These are phyloP conservation scores for Lanmaoa rubissima DNA, from an alignment of 768 basidiomycete species.

Conservation along the genomic window DNA sequence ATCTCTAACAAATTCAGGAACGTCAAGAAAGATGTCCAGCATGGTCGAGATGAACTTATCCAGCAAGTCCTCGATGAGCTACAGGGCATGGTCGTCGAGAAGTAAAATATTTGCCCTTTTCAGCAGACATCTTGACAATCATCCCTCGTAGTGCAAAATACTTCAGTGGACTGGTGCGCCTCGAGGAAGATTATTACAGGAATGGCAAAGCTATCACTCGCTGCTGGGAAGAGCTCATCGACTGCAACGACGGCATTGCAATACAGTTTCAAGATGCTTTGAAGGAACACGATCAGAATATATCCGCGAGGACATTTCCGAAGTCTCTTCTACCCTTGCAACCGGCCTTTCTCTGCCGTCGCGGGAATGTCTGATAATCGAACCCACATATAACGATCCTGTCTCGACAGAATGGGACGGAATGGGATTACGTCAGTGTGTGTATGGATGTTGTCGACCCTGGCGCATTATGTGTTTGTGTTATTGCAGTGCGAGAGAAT, in stretches of 20 bases:
- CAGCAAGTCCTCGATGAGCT: slow-evolving; percentile 45
- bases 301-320: slow-evolving; percentile 51
- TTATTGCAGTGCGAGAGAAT: neutral
- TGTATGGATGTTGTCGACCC: neutral
- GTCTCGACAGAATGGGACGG: neutral
- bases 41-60: slow-evolving; percentile 46
- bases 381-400: neutral
- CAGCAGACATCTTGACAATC: slow-evolving; percentile 1
- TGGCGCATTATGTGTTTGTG: neutral
- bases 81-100: slow-evolving; percentile 37
- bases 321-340: slow-evolving; percentile 39
- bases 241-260: slow-evolving; percentile 37
- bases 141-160: slow-evolving; percentile 40
- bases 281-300: slow-evolving; percentile 47
- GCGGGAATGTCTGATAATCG: slow-evolving; percentile 3
- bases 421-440: neutral
- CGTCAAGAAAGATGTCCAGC: slow-evolving; percentile 45
- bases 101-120: slow-evolving; percentile 14
- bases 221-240: slow-evolving; percentile 43
- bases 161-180: slow-evolving; percentile 53
- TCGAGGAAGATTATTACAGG: slow-evolving; percentile 53
- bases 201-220: slow-evolving; percentile 40
- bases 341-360: slow-evolving; percentile 15
- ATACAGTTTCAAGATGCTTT: slow-evolving; percentile 38
- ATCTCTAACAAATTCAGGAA: slow-evolving; percentile 47